These are phyloP conservation scores for Mortierella antarctica DNA, from an alignment of 192 early-diverging fungal genomes.

Conservation along the genomic window DNA sequence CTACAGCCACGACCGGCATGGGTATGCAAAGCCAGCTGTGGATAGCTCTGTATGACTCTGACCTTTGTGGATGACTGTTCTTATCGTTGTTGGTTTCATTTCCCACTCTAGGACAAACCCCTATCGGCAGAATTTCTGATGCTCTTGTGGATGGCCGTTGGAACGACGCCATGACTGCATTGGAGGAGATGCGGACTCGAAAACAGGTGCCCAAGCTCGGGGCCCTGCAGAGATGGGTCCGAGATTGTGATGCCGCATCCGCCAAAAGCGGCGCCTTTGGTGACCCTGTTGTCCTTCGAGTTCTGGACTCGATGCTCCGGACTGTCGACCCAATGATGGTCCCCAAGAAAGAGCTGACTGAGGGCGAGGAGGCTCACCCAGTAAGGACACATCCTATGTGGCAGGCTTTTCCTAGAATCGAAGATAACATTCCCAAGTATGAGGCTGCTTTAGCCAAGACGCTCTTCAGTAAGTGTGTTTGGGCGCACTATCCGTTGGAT, in stretches of 20 bases:
- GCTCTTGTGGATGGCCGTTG: slow-evolving; percentile 64
- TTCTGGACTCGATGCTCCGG: slow-evolving; percentile 72
- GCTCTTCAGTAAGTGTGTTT: slow-evolving; percentile 37
- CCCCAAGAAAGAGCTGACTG: slow-evolving; percentile 19
- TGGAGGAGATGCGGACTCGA: slow-evolving; percentile 65
- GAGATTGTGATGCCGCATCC: slow-evolving; percentile 78
- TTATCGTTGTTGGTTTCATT: neutral
- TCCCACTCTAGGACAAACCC: slow-evolving; percentile 39
- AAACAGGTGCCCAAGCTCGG: slow-evolving; percentile 66
- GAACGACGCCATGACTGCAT: slow-evolving; percentile 61
- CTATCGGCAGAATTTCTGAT: slow-evolving; percentile 62
- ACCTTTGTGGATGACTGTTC: too few species aligned
- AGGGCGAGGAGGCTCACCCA: slow-evolving; percentile 19
- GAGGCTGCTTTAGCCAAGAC: slow-evolving; percentile 33
- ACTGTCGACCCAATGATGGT: slow-evolving; percentile 69
- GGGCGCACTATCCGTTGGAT: neutral
- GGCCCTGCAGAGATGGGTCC: slow-evolving; percentile 73
- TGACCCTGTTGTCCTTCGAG: slow-evolving; percentile 62
- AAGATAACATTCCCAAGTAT: slow-evolving; percentile 39
- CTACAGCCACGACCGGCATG: slow-evolving; percentile 56
- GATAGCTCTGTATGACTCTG: neutral
- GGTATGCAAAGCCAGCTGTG: slow-evolving; percentile 5
- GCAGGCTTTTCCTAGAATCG: slow-evolving; percentile 50
- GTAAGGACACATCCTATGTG: slow-evolving; percentile 53
- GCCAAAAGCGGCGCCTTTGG: slow-evolving; percentile 52